These are phyloP conservation scores for Quercus bicolor DNA, from an alignment of 306 rosid species.

Conservation along the genomic window DNA sequence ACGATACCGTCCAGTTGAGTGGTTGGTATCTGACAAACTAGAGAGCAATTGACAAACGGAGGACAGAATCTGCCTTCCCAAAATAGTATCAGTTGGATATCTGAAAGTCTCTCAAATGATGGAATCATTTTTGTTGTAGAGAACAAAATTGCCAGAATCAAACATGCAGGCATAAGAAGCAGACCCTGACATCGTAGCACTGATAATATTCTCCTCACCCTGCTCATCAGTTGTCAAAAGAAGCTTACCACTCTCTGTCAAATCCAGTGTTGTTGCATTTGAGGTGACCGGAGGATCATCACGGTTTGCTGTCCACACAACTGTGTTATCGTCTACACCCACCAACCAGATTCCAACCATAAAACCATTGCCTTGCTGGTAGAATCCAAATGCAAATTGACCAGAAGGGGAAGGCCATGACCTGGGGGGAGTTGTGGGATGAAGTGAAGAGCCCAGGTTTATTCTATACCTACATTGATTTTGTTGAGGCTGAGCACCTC, in stretches of 20 bases:
- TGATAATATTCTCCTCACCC: no score
- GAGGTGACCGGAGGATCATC: background rate
- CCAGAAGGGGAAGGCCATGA: background rate
- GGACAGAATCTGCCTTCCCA: background rate
- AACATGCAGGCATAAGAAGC: no score
- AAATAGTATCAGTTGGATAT: no score
- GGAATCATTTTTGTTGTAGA: no score
- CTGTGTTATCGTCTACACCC: background rate
- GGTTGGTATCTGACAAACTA: background rate
- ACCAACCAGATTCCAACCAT: background rate
- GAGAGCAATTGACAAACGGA: background rate
- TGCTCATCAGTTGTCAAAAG: background rate
- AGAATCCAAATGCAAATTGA: background rate
- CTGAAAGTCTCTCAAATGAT: no score
- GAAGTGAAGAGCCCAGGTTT: background rate
- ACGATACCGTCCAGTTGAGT: background rate
- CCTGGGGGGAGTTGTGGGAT: background rate
- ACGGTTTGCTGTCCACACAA: background rate
- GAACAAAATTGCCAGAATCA: no score
- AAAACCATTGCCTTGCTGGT: background rate
- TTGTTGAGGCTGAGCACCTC: background rate
- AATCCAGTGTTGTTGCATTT: background rate
- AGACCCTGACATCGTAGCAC: rapidly evolving
- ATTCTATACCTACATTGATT: background rate
- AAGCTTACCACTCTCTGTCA: background rate